Conservation (phyloP, 495 filamentous ascomycete species). For the Cercophora scortea region DNA sequence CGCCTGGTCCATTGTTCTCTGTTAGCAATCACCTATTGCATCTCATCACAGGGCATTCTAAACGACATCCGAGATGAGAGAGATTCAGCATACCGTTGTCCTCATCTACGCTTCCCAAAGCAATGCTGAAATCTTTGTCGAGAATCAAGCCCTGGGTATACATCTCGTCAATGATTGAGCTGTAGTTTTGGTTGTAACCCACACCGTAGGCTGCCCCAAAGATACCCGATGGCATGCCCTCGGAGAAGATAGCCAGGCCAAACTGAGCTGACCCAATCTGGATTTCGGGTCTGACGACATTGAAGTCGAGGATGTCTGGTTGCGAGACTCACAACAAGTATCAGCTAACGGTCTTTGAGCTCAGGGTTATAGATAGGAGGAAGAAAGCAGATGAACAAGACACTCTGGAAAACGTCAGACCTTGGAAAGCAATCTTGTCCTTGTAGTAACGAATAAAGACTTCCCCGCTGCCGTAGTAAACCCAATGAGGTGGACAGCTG, state of each 20-base stretch:
- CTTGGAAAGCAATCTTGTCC: slow-evolving; percentile 9
- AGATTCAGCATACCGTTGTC: neutral
- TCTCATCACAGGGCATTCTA: neutral
- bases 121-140: slow-evolving; percentile 63
- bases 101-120: slow-evolving; percentile 34
- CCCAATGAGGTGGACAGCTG: slow-evolving; percentile 47
- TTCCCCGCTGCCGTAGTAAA: slow-evolving; percentile 14
- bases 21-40: neutral
- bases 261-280: slow-evolving; percentile 10
- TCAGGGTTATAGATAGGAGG: too few relatives aligned
- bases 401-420: neutral
- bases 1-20: slow-evolving; percentile 38
- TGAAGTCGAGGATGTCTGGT: too few relatives aligned
- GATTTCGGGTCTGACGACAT: too few relatives aligned
- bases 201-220: slow-evolving; percentile 53
- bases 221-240: slow-evolving; percentile 43
- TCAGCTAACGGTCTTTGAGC: too few relatives aligned
- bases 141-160: slow-evolving; percentile 55
- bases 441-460: slow-evolving; percentile 7
- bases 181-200: slow-evolving; percentile 66
- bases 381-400: neutral
- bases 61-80: neutral
- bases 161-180: slow-evolving; percentile 56
- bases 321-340: too few relatives aligned
- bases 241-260: slow-evolving; percentile 14